Percentiles rank a stretch among this genome's conserved stretches.
phyloP scores from a whole-genome alignment of 768 basidiomycete genomes.

The Boletellus ananiceps region DNA sequence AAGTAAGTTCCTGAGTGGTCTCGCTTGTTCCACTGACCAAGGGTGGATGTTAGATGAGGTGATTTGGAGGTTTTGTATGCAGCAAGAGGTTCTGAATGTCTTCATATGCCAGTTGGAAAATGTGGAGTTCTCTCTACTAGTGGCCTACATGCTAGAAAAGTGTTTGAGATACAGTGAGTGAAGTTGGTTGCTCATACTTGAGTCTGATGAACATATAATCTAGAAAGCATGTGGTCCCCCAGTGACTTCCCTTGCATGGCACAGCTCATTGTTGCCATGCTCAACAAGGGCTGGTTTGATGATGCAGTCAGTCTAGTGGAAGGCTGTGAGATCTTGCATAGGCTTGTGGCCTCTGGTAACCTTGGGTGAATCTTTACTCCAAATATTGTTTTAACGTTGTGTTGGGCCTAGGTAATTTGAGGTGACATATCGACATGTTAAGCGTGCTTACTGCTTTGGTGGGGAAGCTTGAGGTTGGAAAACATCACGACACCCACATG shows the following conservation, averaged over 20 bases:
- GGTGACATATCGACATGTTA: slow-evolving; percentile 4
- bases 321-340: not conserved
- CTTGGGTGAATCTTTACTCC: too few relatives aligned
- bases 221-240: slow-evolving; percentile 13
- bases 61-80: not conserved
- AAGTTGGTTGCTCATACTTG: too few relatives aligned
- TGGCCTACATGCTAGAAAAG: slow-evolving; percentile 14
- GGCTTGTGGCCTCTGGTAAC: not conserved
- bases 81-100: not conserved
- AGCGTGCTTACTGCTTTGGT: slow-evolving; percentile 13
- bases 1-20: not conserved
- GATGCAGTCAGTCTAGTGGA: slow-evolving; percentile 15
- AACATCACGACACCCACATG: slow-evolving; percentile 13
- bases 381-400: too few relatives aligned
- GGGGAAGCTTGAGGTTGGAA: slow-evolving; percentile 10
- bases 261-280: slow-evolving; percentile 16
- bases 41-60: not conserved
- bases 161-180: slow-evolving; percentile 16
- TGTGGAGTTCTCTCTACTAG: slow-evolving; percentile 11
- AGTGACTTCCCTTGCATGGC: not conserved
- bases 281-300: slow-evolving; percentile 18
- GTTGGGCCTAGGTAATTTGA: slow-evolving; percentile 7
- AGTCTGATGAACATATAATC: not conserved
- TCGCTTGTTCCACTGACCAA: not conserved
- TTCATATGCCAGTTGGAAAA: slow-evolving; percentile 15